Percentiles rank a stretch among this genome's conserved stretches.
Evolutionary conservation across 768 basidiomycete genomes (phyloP).

Genomic region (Boletus reticuloceps): DNA sequence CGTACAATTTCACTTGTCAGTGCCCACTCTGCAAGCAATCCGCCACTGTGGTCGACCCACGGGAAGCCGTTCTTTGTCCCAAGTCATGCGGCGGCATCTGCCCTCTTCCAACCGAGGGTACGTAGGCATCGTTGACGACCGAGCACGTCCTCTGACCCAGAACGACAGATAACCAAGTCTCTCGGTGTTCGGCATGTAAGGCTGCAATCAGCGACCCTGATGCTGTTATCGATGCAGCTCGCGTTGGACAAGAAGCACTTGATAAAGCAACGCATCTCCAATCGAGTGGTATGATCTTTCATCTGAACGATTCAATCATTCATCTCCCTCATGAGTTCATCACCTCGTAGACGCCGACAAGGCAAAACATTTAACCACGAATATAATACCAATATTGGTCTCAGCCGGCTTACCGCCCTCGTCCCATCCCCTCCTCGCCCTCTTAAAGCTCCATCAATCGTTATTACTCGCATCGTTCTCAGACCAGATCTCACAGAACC

Average conservation of each 20-base stretch:
- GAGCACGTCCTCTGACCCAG: not conserved
- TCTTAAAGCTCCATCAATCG: slow-evolving; percentile 68
- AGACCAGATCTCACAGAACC: slow-evolving; percentile 40
- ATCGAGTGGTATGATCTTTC: slow-evolving; percentile 44
- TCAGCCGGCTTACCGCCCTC: slow-evolving; percentile 61
- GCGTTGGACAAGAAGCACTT: slow-evolving; percentile 71
- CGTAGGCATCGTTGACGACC: not conserved
- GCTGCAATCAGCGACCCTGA: slow-evolving; percentile 46
- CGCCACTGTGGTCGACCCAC: slow-evolving; percentile 46
- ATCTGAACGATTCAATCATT: not conserved
- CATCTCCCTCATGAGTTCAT: not conserved
- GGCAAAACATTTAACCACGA: slow-evolving; percentile 57
- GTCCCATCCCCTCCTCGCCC: slow-evolving; percentile 73
- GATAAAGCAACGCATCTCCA: slow-evolving; percentile 69
- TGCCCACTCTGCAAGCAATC: slow-evolving; percentile 55
- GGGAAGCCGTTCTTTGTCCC: slow-evolving; percentile 69
- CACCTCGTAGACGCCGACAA: slow-evolving; percentile 49
- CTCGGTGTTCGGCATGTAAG: slow-evolving; percentile 56
- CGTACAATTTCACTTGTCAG: slow-evolving; percentile 75
- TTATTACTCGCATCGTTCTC: slow-evolving; percentile 58
- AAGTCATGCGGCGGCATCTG: slow-evolving; percentile 66
- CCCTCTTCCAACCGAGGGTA: slow-evolving; percentile 60
- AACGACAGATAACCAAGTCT: slow-evolving; percentile 44
- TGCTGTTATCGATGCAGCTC: slow-evolving; percentile 58
- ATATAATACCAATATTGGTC: slow-evolving; percentile 62